These are phyloP conservation scores for Thymus mandschuricus DNA, from an alignment of 257 asterid genomes.

Conservation along the genomic window DNA sequence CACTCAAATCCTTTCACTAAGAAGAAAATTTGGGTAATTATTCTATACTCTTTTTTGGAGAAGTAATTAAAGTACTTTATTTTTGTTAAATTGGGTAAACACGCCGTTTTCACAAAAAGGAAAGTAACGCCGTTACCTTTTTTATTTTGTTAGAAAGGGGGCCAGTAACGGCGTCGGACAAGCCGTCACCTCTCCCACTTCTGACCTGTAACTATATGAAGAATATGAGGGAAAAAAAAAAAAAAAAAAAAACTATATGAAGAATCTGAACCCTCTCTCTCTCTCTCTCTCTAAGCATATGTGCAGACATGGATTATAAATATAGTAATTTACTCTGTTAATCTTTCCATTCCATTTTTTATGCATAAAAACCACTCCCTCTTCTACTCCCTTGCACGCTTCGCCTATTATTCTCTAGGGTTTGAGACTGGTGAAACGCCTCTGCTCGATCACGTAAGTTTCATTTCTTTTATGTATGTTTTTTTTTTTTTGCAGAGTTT, in stretches of 20 bases:
- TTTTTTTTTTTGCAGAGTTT: not conserved
- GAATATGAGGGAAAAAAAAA: no score
- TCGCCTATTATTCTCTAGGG: constrained; percentile 32
- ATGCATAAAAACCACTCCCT: constrained; percentile 21
- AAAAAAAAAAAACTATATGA: constrained; percentile 17
- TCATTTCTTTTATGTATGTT: not conserved
- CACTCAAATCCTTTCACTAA: no score
- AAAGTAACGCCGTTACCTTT: no score
- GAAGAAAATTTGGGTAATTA: no score
- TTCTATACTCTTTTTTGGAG: no score
- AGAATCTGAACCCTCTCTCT: constrained; percentile 39
- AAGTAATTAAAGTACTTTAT: no score
- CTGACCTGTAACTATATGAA: not conserved
- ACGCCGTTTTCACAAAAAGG: no score
- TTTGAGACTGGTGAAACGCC: constrained; percentile 30
- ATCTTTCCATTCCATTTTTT: constrained; percentile 1
- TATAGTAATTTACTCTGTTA: constrained; percentile 9
- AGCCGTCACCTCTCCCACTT: constrained; percentile 40
- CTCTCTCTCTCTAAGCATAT: constrained; percentile 29
- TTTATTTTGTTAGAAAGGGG: not conserved
- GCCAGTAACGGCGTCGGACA: constrained; percentile 38
- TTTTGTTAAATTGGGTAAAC: no score
- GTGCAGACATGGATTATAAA: constrained; percentile 19
- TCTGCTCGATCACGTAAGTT: constrained; percentile 32
- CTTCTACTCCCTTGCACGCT: constrained; percentile 32